A percentile compares a stretch with the other conserved stretches of the same genome.
These are phyloP conservation scores for Gyromitra esculenta DNA, from an alignment of 2,329 filamentous ascomycete genomes.

Conservation along the genomic window DNA sequence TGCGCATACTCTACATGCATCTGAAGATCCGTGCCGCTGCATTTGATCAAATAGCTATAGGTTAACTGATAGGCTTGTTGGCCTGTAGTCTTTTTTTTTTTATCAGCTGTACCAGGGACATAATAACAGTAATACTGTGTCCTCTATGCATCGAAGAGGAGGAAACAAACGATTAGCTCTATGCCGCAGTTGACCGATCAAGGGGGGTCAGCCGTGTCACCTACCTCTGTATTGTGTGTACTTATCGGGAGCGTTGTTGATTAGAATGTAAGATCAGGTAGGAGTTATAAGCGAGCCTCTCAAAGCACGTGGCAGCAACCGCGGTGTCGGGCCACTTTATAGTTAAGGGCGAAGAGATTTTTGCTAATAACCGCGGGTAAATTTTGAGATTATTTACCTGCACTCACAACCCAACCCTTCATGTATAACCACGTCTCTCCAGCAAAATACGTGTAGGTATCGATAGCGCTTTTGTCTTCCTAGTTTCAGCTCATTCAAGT, in stretches of 20 bases:
- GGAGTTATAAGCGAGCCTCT: constrained; percentile 25
- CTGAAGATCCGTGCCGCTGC: not conserved
- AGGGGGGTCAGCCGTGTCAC: constrained; percentile 4
- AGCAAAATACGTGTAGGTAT: not conserved
- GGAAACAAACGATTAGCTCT: constrained; percentile 6
- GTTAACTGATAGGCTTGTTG: not conserved
- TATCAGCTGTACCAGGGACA: not conserved
- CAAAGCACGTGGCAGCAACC: constrained; percentile 30
- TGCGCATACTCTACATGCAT: not conserved
- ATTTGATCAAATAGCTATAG: not conserved
- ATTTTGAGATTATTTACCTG: constrained; percentile 3
- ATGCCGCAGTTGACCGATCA: constrained; percentile 1
- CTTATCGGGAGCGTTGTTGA: not conserved
- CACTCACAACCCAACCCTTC: not conserved
- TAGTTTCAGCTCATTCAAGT: not conserved
- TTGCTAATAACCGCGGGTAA: constrained; percentile 23
- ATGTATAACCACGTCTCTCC: not conserved
- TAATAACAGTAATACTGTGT: constrained; percentile 3
- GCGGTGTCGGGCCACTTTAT: constrained; percentile 27
- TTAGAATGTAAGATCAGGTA: not conserved
- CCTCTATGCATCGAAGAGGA: constrained; percentile 8
- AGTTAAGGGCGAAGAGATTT: constrained; percentile 1
- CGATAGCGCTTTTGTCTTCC: not conserved
- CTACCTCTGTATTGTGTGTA: constrained; percentile 1
- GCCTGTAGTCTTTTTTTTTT: not conserved